Evolutionary conservation across 768 basidiomycete species (phyloP).

Genomic region (Lactarius hengduanensis): DNA sequence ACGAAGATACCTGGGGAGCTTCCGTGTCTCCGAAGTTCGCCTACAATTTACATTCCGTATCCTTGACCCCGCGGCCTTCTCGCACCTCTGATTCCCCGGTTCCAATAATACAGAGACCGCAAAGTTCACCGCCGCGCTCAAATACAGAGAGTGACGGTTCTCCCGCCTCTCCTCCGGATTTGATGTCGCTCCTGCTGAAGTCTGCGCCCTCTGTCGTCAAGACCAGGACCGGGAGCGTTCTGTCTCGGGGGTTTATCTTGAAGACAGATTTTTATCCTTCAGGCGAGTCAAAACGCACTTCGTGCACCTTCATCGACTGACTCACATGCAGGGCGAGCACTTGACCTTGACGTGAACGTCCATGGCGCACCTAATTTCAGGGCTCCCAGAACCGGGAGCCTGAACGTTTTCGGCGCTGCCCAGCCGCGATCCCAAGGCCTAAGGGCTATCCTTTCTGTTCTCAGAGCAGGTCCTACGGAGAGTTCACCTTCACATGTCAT

Average conservation of each 20-base stretch:
- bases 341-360: slow-evolving; percentile 87
- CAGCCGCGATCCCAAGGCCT: slow-evolving; percentile 94
- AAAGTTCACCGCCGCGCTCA: slow-evolving; percentile 17
- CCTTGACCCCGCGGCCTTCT: background rate
- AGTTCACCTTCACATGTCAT: slow-evolving; percentile 71
- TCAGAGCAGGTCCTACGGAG: slow-evolving; percentile 69
- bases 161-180: slow-evolving; percentile 46
- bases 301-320: background rate
- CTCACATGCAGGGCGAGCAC: slow-evolving; percentile 62
- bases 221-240: slow-evolving; percentile 77
- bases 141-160: slow-evolving; percentile 6
- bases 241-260: slow-evolving; percentile 86
- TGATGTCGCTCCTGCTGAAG: slow-evolving; percentile 60
- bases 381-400: slow-evolving; percentile 67
- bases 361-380: slow-evolving; percentile 97
- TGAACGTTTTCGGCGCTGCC: slow-evolving; percentile 94
- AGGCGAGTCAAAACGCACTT: slow-evolving; percentile 36
- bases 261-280: slow-evolving; percentile 92
- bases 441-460: slow-evolving; percentile 81
- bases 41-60: slow-evolving; percentile 2
- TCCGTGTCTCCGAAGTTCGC: background rate
- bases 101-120: slow-evolving; percentile 17
- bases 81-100: background rate
- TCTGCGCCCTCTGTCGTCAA: slow-evolving; percentile 78
- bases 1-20: background rate